phyloP scores from a whole-genome alignment of 768 basidiomycete genomes.

The Sarcodon sp. region DNA sequence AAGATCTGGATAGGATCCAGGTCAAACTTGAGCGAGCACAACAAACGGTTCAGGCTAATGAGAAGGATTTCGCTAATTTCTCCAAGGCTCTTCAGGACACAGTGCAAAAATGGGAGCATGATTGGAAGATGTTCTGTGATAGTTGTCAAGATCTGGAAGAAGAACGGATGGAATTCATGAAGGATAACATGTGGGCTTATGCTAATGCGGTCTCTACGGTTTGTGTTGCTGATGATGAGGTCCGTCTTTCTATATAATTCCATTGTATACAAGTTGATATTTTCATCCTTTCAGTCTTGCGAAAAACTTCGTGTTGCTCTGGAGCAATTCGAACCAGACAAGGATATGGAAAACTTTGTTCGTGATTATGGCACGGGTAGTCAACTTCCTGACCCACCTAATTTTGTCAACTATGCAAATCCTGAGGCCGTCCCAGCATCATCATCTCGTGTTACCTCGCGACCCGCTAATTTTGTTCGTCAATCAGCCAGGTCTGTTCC shows the following conservation, averaged over 20 bases:
- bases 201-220: constrained; percentile 95
- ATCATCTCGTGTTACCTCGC: constrained; percentile 41
- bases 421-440: constrained; percentile 53
- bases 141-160: constrained; percentile 93
- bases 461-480: constrained; percentile 41
- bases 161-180: constrained; percentile 86
- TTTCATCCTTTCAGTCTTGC: constrained; percentile 51
- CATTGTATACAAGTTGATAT: neutral
- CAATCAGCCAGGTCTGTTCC: constrained; percentile 20
- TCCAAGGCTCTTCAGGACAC: constrained; percentile 71
- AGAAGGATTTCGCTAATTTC: constrained; percentile 87
- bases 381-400: constrained; percentile 77
- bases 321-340: constrained; percentile 80
- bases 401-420: constrained; percentile 72
- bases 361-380: constrained; percentile 81
- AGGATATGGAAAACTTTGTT: constrained; percentile 85
- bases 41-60: constrained; percentile 82
- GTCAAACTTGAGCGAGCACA: constrained; percentile 80
- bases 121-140: constrained; percentile 94
- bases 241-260: constrained; percentile 19
- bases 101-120: constrained; percentile 74
- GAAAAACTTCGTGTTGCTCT: constrained; percentile 78
- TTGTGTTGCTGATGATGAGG: constrained; percentile 93
- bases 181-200: constrained; percentile 92
- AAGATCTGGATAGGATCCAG: constrained; percentile 84